These are phyloP conservation scores for Rhododendron mucronatum DNA, from an alignment of 148 eudicot species.

Conservation along the genomic window DNA sequence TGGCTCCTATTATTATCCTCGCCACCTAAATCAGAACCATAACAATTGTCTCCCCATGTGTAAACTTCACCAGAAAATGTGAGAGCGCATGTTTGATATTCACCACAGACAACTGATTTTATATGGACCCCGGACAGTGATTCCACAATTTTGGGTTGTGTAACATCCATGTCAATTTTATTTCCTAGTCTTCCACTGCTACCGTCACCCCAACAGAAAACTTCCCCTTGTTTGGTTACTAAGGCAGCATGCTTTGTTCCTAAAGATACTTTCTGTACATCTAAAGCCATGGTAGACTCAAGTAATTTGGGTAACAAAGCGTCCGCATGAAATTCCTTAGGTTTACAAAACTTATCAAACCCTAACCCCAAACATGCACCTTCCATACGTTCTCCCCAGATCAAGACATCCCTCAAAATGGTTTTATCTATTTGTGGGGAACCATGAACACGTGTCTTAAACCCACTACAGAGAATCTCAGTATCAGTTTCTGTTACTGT, in stretches of 20 bases:
- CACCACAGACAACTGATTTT: slow-evolving; percentile 32
- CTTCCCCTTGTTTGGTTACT: slow-evolving; percentile 44
- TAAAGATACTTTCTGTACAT: slow-evolving; percentile 27
- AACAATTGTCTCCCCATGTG: slow-evolving; percentile 30
- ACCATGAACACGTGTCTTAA: slow-evolving; percentile 10
- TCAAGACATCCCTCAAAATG: slow-evolving; percentile 29
- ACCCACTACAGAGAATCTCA: slow-evolving; percentile 9
- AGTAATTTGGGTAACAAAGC: slow-evolving; percentile 29
- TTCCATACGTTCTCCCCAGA: slow-evolving; percentile 42
- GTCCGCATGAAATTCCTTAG: slow-evolving; percentile 11
- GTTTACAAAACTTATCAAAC: slow-evolving; percentile 7
- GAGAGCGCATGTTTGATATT: slow-evolving; percentile 42
- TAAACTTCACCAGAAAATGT: slow-evolving; percentile 37
- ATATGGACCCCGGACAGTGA: slow-evolving; percentile 18
- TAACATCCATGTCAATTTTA: slow-evolving; percentile 23
- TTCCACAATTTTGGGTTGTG: slow-evolving; percentile 30
- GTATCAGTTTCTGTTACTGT: neutral
- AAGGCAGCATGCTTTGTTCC: slow-evolving; percentile 36
- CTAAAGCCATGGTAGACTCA: slow-evolving; percentile 30
- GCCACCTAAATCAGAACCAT: slow-evolving; percentile 4
- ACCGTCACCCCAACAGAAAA: slow-evolving; percentile 46
- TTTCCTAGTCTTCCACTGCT: slow-evolving; percentile 34
- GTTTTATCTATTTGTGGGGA: slow-evolving; percentile 1
- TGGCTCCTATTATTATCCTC: slow-evolving; percentile 8
- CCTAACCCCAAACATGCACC: slow-evolving; percentile 27